Evolutionary conservation across 805 yeast species (phyloP), one percentile per base, ranked within the genome.

Genomic region (Pichia insulana): DNA sequence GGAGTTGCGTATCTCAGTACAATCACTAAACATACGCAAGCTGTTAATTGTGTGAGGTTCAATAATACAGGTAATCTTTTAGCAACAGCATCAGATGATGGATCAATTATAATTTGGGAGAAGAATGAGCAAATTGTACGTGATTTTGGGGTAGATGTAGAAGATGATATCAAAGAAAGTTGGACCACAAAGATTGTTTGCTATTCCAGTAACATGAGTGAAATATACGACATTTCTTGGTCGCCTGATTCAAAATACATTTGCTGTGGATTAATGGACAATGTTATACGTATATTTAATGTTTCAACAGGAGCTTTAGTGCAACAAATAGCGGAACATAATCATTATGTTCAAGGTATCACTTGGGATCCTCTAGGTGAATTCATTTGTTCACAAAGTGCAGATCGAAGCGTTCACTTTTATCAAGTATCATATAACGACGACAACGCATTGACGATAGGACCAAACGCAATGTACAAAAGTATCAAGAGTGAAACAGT

Each of bases 1-100:
- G 57, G 74, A 0, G 83, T 88, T 15, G 83, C 79, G 46, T 90
- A 88, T 58, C 65, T 88, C 25, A 75, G 92, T 15, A 86, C 96
- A 0, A 69, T 92, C 39, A 62, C 82, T 3, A 88, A 87, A 52
- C 98, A 92, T 58, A 84, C 92, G 2, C 96, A 88, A 58, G 96
- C 97, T 0, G 96, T 92, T 17, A 92, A 92, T 56, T 89, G 78
- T 28, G 95, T 86, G 5, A 65, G 96, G 40, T 92, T 89, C 57
- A 80, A 76, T 54, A 78, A 81, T 2, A 62, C 59, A 3, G 96
- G 96, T 1, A 69, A 73, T 38, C 50, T 72, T 7, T 65, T 92
- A 18, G 97, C 97, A 0, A 74, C 90, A 0, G 97, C 96, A 0
- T 95, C 97, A 3, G 99, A 92, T 57, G 98, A 92, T 59, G 97